A percentile compares a stretch with the other conserved stretches of the same genome.
These are phyloP conservation scores for Solanum appendiculatum DNA, from an alignment of 257 asterid genomes.

Conservation along the genomic window DNA sequence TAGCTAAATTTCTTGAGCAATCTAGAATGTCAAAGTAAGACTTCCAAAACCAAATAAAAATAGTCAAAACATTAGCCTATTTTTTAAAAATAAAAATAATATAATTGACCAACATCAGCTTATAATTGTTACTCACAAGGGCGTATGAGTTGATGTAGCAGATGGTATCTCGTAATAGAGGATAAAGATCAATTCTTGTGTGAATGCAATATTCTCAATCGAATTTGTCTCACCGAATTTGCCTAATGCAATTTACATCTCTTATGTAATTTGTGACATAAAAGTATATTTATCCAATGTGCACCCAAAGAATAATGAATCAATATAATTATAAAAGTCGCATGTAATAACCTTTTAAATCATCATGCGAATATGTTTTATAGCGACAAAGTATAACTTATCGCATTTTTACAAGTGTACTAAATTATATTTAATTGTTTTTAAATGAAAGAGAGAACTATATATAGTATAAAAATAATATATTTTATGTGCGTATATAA, in stretches of 20 bases:
- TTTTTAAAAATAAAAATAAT: neutral
- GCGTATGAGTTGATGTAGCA: fast-evolving
- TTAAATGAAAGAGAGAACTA: neutral
- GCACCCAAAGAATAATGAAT: neutral
- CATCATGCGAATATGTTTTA: fast-evolving
- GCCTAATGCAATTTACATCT: neutral
- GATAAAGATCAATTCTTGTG: neutral
- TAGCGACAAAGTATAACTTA: neutral
- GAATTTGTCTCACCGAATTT: neutral
- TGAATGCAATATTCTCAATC: neutral
- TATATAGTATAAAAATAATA: neutral
- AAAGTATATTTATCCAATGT: neutral
- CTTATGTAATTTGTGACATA: neutral
- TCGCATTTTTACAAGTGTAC: neutral
- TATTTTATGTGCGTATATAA: neutral
- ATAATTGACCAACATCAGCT: neutral
- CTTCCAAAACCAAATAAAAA: neutral
- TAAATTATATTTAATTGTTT: neutral
- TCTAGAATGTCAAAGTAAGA: neutral
- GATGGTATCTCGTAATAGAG: neutral
- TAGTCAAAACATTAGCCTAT: neutral
- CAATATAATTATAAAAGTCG: no score
- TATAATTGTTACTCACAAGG: neutral
- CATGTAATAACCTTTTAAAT: neutral
- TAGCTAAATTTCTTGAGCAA: neutral